Percentiles rank a stretch among this genome's conserved stretches.
phyloP scores from a whole-genome alignment of 805 yeast genomes.

The Lachancea dasiensis region DNA sequence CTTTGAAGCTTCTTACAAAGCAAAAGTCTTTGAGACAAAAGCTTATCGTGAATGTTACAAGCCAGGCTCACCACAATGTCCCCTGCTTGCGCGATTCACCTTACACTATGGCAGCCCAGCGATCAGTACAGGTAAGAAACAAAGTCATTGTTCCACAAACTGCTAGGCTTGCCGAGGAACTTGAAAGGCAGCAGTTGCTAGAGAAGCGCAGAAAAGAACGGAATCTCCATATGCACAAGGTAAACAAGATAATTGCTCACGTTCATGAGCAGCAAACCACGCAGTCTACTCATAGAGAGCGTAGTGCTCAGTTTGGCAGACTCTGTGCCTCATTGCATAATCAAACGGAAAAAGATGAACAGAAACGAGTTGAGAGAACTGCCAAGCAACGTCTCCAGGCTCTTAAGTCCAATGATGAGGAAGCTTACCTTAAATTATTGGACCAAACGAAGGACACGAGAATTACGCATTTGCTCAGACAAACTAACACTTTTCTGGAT shows the following conservation, averaged over 20 bases:
- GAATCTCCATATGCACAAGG: constrained; percentile 45
- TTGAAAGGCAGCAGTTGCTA: constrained; percentile 62
- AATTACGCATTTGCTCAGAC: constrained; percentile 75
- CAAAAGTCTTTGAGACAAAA: constrained; percentile 66
- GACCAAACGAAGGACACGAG: constrained; percentile 86
- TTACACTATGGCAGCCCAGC: constrained; percentile 56
- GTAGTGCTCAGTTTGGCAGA: constrained; percentile 29
- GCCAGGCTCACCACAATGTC: constrained; percentile 50
- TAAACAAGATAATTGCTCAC: constrained; percentile 34
- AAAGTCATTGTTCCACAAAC: constrained; percentile 70
- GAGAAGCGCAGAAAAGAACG: constrained; percentile 52
- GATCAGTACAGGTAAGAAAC: constrained; percentile 61
- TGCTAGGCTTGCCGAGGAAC: constrained; percentile 65
- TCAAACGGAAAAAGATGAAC: constrained; percentile 64
- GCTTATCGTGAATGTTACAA: constrained; percentile 46
- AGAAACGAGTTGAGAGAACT: constrained; percentile 64
- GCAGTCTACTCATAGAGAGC: constrained; percentile 22
- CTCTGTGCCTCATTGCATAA: constrained; percentile 22
- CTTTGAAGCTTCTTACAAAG: constrained; percentile 56
- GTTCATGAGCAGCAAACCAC: constrained; percentile 27
- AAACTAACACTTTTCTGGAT: constrained; percentile 72
- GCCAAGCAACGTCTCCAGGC: constrained; percentile 89
- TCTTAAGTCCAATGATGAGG: constrained; percentile 81
- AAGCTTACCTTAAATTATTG: constrained; percentile 74
- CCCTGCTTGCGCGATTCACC: constrained; percentile 48